Base-by-base conservation (phyloP, 2,329 filamentous ascomycete genomes). In the Tolypocladium ophioglossoides region DNA sequence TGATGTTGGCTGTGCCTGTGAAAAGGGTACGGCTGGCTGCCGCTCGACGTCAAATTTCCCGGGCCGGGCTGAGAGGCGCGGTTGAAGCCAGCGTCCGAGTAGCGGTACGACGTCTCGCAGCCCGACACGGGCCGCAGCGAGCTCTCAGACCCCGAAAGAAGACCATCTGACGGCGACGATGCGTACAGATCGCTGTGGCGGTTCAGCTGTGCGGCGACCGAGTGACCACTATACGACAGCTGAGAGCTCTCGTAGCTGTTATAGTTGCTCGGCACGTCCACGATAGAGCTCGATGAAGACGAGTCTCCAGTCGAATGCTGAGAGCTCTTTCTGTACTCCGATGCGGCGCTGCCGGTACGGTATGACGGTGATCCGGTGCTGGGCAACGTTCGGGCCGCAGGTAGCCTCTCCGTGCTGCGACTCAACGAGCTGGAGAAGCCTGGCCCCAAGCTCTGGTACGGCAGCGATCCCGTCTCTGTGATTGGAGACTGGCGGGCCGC, bases 401-500 rank as follows among this genome's bases (percentile, higher is more conserved):
- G 59, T 7, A 65, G 54, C 32, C 60, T 46, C 50, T 59, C 63
- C 14, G 64, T 60, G 44, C 46, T 58, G 53, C 57, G 46, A 37
- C 52, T 48, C n/a, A 56, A 40, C 27, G 58, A 52, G 38, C 32
- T 35, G 2, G 58, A 44, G 18, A 55, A 54, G 18, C 56, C 52
- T 3, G 47, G 11, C 7, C 49, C 52, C 34, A 62, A 54, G 54
- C 50, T 60, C 51, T 60, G 62, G 50, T 62, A 66, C n/a, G 58
- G 35, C 35, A 61, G 56, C 11, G 16, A 22, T 11, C 56, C 58
- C 10, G 61, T 32, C 4, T 64, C 61, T 9, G 52, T 24, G 34
- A 27, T 20, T n/a, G 51, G 27, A 20, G 54, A 55, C 44, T 60
- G 50, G 2, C 63, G 61, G 34, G 58, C 50, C 10, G 57, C 58